Evolutionary conservation across 805 yeast species (phyloP), one percentile per base, ranked within the genome.

Genomic region (Kregervanrija delftensis): DNA sequence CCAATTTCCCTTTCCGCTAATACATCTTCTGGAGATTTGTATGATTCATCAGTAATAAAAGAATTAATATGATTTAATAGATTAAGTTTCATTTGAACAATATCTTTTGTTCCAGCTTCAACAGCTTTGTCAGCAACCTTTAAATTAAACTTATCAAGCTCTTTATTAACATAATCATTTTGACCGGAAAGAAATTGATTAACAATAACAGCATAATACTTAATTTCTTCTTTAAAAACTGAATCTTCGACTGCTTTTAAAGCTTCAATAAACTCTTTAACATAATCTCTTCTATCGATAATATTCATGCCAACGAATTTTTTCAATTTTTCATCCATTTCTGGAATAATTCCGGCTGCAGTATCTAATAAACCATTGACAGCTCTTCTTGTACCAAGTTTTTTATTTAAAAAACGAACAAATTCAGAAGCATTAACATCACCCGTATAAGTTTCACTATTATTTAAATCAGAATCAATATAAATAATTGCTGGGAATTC

Each of bases 401-500:
- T 66, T 4, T 60, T 65, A 35, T 71, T 78, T 12, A 77, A 60
- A 54, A 80, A 86, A 34, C 67, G 67, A 37, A 74, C 67, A 28
- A 83, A 67, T 13, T 72, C 62, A 9, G 70, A 67, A 11, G 71
- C 54, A 46, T 73, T 73, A 46, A 84, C 66, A 28, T 63, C 63
- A 9, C 76, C 77, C 34, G 64, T 64, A 50, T 65, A 63, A 30
- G 40, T 35, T 44, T 56, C 57, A 36, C 53, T 68, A 60, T 53
- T 57, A 5, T 57, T 54, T 9, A 74, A 69, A 12, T 68, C 60
- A 5, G 61, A 51, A 43, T 65, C 63, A 55, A 81, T 71, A 46
- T 60, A 74, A 35, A 79, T 52, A n/a, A 83, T 61, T 0, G 83
- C 72, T 11, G 90, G 89, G 59, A 67, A 73, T 8, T 67, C 62